These are phyloP conservation scores for Ganoderma resinaceum DNA, from an alignment of 1,284 basidiomycete genomes.

Conservation along the genomic window DNA sequence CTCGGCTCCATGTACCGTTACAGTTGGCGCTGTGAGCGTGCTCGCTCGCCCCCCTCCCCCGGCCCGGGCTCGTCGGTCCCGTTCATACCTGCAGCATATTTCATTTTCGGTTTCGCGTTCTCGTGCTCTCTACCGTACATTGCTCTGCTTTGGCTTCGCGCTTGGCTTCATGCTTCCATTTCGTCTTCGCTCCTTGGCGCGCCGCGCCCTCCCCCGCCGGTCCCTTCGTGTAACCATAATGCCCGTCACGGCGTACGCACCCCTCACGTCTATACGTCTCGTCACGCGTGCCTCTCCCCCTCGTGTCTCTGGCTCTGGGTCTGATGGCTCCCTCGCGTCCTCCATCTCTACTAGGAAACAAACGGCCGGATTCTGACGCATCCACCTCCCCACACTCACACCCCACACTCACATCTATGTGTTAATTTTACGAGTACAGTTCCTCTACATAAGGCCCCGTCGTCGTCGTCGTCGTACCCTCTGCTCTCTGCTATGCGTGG, in stretches of 20 bases:
- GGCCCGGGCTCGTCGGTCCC: neutral
- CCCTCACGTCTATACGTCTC: constrained; percentile 8
- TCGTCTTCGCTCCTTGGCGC: neutral
- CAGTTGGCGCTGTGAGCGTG: neutral
- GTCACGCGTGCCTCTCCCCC: constrained; percentile 1
- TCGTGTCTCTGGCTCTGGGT: neutral
- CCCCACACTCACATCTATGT: neutral
- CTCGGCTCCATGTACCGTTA: neutral
- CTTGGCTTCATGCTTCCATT: neutral
- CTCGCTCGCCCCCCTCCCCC: neutral
- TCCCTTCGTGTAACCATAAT: constrained; percentile 29
- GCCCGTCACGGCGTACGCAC: constrained; percentile 23
- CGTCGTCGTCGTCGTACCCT: neutral
- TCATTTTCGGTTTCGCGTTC: neutral
- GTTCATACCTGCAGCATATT: neutral
- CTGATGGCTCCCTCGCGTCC: neutral
- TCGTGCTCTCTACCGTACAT: neutral
- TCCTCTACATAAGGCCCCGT: neutral
- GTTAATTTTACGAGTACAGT: neutral
- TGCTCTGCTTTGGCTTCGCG: constrained; percentile 2
- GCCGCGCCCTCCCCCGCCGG: constrained; percentile 6
- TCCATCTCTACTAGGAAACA: neutral
- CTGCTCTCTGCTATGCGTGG: neutral
- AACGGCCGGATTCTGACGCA: neutral
- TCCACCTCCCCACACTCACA: neutral